Base-by-base conservation (phyloP, 2,329 filamentous ascomycete species). In the Rosellinia necatrix region DNA sequence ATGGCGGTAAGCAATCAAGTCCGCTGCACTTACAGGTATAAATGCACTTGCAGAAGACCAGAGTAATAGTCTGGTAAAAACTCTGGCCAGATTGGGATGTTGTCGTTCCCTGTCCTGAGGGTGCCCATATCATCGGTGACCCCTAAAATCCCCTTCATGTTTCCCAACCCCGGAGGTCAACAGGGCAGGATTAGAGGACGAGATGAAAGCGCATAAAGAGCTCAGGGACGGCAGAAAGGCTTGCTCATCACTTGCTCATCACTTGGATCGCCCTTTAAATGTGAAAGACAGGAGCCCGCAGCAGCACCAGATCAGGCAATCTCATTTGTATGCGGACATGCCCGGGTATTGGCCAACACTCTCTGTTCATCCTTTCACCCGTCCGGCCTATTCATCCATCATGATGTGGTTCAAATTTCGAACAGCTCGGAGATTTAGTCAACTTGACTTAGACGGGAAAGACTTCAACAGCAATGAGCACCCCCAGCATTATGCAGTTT, bases 1-100 rank as follows among this genome's bases (percentile, higher is more conserved):
- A 50, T 49, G 47, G 30, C 47, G 48, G 48, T 53, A 49, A 52
- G 50, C 50, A 53, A 58, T 47, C 42, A 46, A 52, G 49, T 51
- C 53, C 48, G 40, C 52, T 54, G 43, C 53, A 61, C 55, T 60
- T 56, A 60, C 56, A 52, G 57, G 43, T 53, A 62, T 44, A 55
- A 54, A 59, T 56, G 53, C 43, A 49, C 49, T 52, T 50, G 43
- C 44, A 52, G 52, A n/a, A 43, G 21, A 48, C 41, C 53, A 53
- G 41, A 60, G 42, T 52, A 58, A 40, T n/a, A 53, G 49, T 44
- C 48, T 50, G 50, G 37, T 48, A 50, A 37, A 50, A 37, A 24
- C 53, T 35, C 50, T 54, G 42, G 32, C 42, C 24, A 25, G 35
- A 48, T 53, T 29, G 54, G 41, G 29, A 48, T 58, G 29, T 44